Evolutionary conservation across 176 grass and related monocot species (phyloP).

Genomic region (Echinochloa phyllopogon): DNA sequence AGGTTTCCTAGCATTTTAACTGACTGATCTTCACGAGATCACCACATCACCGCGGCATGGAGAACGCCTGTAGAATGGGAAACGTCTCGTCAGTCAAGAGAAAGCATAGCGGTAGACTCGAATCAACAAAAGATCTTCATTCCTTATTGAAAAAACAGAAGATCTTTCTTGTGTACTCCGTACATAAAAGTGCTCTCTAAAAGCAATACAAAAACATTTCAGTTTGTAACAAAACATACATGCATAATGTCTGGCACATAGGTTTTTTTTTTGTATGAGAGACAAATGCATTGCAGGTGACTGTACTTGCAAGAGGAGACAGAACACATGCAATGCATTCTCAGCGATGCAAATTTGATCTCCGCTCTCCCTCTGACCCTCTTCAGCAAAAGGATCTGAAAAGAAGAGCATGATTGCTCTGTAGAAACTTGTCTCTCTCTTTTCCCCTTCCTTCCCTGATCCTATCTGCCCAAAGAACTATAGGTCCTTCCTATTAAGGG

Average conservation of each 20-base stretch:
- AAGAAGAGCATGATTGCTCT: slow-evolving; percentile 49
- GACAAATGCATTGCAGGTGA: slow-evolving; percentile 3
- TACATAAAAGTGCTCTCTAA: background rate
- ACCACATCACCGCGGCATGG: slow-evolving; percentile 12
- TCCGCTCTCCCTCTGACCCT: background rate
- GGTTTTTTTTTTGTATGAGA: background rate
- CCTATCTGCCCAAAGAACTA: slow-evolving; percentile 33
- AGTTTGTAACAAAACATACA: background rate
- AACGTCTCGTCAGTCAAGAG: slow-evolving; percentile 39
- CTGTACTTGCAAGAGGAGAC: background rate
- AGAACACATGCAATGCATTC: slow-evolving; percentile 28
- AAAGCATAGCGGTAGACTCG: slow-evolving; percentile 14
- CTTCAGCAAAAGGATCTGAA: background rate
- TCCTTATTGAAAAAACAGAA: no score
- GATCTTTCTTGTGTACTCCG: background rate
- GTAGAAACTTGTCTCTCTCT: slow-evolving; percentile 28
- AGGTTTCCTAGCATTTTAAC: slow-evolving; percentile 22
- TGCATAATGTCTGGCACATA: no score
- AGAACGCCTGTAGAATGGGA: slow-evolving; percentile 23
- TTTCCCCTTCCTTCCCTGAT: background rate
- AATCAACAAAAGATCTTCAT: slow-evolving; percentile 16
- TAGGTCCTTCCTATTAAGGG: slow-evolving; percentile 50
- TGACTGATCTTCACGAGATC: slow-evolving; percentile 4
- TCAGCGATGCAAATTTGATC: slow-evolving; percentile 40
- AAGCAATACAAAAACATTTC: background rate